Evolutionary conservation across 345 rosid species (phyloP).

Genomic region (Citrus inodora): DNA sequence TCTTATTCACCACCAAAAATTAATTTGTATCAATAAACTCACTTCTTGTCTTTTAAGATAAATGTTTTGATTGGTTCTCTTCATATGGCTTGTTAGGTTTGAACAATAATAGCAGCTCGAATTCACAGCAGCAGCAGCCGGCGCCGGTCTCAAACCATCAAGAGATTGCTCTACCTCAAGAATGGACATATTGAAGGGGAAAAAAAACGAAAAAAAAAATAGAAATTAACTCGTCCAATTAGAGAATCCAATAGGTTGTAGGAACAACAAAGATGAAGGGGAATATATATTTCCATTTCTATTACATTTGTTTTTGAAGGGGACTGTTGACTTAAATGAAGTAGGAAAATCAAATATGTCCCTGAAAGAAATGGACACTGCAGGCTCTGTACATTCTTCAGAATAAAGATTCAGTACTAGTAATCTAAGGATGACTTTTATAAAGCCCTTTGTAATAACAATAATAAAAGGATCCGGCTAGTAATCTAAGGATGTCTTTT

Average conservation of each 20-base stretch:
- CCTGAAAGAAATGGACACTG: background rate
- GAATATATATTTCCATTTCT: background rate
- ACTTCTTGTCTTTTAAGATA: background rate
- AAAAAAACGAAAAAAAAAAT: background rate
- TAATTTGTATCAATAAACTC: background rate
- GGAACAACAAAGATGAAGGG: slow-evolving; percentile 10
- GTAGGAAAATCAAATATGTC: background rate
- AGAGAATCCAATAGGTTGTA: slow-evolving; percentile 2
- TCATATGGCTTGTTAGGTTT: slow-evolving; percentile 32
- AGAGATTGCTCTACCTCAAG: slow-evolving; percentile 64
- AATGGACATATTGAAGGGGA: slow-evolving; percentile 68
- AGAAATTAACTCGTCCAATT: background rate
- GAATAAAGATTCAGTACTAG: background rate
- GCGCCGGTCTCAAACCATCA: slow-evolving; percentile 39
- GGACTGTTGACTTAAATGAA: background rate
- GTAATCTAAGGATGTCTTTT: slow-evolving; percentile 5
- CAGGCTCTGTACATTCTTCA: slow-evolving; percentile 13
- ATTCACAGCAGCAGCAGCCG: slow-evolving; percentile 33
- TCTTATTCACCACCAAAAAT: background rate
- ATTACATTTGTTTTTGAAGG: background rate
- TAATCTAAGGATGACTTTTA: slow-evolving; percentile 2
- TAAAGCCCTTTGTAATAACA: slow-evolving; percentile 13
- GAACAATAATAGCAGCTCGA: slow-evolving; percentile 17
- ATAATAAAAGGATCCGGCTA: background rate
- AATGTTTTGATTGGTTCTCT: background rate